These are phyloP conservation scores for Ciborinia camelliae DNA, from an alignment of 2,329 filamentous ascomycete genomes.

Conservation along the genomic window DNA sequence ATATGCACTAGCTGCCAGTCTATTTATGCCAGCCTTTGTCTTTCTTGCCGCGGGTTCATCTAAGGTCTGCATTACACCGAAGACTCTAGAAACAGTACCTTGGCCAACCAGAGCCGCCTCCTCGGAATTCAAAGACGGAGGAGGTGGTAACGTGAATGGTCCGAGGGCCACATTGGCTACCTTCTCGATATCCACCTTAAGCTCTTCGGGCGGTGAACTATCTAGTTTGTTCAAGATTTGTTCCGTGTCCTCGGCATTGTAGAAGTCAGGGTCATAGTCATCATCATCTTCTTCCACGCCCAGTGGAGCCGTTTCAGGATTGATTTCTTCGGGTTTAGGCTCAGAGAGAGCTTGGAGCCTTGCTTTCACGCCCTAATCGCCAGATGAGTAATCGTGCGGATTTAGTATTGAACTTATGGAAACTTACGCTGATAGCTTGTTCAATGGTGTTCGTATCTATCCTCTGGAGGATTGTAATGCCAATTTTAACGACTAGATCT, in stretches of 20 bases:
- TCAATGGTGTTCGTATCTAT: slow-evolving; percentile 67
- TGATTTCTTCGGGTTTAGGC: slow-evolving; percentile 40
- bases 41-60: slow-evolving; percentile 62
- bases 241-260: slow-evolving; percentile 67
- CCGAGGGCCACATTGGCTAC: slow-evolving; percentile 53
- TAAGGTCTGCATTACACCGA: slow-evolving; percentile 70
- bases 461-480: slow-evolving; percentile 71
- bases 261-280: slow-evolving; percentile 88
- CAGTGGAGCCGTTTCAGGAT: slow-evolving; percentile 57
- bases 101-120: slow-evolving; percentile 72
- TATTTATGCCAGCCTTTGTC: slow-evolving; percentile 71
- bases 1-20: slow-evolving; percentile 78
- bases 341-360: slow-evolving; percentile 41
- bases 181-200: slow-evolving; percentile 40
- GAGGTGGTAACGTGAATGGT: slow-evolving; percentile 75
- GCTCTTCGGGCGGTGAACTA: slow-evolving; percentile 57
- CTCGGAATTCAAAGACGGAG: slow-evolving; percentile 68
- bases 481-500: slow-evolving; percentile 73
- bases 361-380: slow-evolving; percentile 48
- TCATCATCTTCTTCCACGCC: slow-evolving; percentile 78
- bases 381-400: slow-evolving; percentile 9
- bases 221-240: slow-evolving; percentile 77
- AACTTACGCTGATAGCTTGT: slow-evolving; percentile 67
- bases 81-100: slow-evolving; percentile 71
- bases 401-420: slow-evolving; percentile 17